These are phyloP conservation scores for Hyaloscypha variabilis DNA, from an alignment of 495 filamentous ascomycete genomes.

Conservation along the genomic window DNA sequence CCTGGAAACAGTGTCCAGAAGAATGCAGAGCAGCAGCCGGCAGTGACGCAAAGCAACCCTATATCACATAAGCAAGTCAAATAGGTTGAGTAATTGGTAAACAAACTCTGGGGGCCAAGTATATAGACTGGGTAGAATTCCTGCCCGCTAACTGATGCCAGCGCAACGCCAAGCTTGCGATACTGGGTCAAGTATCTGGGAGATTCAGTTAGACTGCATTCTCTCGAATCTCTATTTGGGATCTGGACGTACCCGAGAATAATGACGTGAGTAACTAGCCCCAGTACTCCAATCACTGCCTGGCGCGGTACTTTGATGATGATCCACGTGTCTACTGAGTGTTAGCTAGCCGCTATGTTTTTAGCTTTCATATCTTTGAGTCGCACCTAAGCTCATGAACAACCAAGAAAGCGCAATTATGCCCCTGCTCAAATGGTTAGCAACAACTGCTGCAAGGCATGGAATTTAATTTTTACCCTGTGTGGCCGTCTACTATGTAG, in stretches of 20 bases:
- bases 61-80: too few relatives aligned
- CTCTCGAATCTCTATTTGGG: slow-evolving; percentile 45
- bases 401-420: slow-evolving; percentile 64
- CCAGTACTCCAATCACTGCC: slow-evolving; percentile 47
- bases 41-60: slow-evolving; percentile 67
- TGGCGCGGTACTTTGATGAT: too few relatives aligned
- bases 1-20: slow-evolving; percentile 84
- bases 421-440: neutral
- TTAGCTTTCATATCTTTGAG: slow-evolving; percentile 67
- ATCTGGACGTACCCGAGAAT: slow-evolving; percentile 54
- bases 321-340: too few relatives aligned
- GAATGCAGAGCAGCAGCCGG: slow-evolving; percentile 71
- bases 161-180: slow-evolving; percentile 59
- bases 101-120: slow-evolving; percentile 64
- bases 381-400: slow-evolving; percentile 65
- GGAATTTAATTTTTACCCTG: slow-evolving; percentile 41
- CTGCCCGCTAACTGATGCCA: slow-evolving; percentile 67
- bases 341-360: slow-evolving; percentile 55
- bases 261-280: slow-evolving; percentile 68
- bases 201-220: slow-evolving; percentile 65
- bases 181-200: slow-evolving; percentile 48
- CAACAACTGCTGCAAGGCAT: too few relatives aligned
- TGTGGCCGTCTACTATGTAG: slow-evolving; percentile 68
- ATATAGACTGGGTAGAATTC: slow-evolving; percentile 69
- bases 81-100: too few relatives aligned